These are phyloP conservation scores for Diaporthe sp. DNA, from an alignment of 2,329 filamentous ascomycete genomes.

Conservation along the genomic window DNA sequence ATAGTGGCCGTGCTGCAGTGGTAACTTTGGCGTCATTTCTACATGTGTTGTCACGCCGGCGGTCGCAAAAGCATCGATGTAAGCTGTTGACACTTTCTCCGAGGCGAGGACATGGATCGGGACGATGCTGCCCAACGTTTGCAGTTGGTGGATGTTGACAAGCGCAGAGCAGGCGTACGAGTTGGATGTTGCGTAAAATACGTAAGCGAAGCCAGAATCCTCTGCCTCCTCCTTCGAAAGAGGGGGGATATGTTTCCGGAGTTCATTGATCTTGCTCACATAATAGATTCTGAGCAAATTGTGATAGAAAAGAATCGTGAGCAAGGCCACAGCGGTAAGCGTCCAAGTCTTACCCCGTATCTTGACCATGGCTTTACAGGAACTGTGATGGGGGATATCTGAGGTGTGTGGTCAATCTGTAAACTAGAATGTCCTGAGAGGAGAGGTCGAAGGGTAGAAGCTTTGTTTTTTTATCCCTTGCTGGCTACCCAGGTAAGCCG, in stretches of 20 bases:
- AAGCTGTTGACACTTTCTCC: neutral
- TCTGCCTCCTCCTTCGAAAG: neutral
- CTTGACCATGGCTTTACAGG: neutral
- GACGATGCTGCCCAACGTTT: neutral
- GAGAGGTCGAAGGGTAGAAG: no score
- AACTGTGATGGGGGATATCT: neutral
- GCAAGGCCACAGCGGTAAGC: neutral
- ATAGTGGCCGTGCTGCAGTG: neutral
- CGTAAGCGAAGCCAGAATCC: neutral
- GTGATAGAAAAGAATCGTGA: neutral
- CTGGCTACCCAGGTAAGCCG: neutral
- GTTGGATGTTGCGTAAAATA: slow-evolving; percentile 12
- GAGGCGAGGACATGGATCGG: slow-evolving; percentile 21
- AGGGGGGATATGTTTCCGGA: no score
- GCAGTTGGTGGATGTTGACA: slow-evolving; percentile 19
- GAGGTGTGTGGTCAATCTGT: no score
- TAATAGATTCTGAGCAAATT: slow-evolving; percentile 9
- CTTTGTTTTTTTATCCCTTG: neutral
- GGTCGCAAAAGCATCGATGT: slow-evolving; percentile 14
- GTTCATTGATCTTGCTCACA: neutral
- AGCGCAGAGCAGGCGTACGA: slow-evolving; percentile 27
- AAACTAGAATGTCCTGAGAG: neutral
- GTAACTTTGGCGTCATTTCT: neutral
- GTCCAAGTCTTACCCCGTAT: slow-evolving; percentile 20
- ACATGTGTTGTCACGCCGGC: neutral